A percentile compares a stretch with the other conserved stretches of the same genome.
Evolutionary conservation across 2,329 filamentous ascomycete genomes (phyloP).

Genomic region (Cryphonectria naterciae): DNA sequence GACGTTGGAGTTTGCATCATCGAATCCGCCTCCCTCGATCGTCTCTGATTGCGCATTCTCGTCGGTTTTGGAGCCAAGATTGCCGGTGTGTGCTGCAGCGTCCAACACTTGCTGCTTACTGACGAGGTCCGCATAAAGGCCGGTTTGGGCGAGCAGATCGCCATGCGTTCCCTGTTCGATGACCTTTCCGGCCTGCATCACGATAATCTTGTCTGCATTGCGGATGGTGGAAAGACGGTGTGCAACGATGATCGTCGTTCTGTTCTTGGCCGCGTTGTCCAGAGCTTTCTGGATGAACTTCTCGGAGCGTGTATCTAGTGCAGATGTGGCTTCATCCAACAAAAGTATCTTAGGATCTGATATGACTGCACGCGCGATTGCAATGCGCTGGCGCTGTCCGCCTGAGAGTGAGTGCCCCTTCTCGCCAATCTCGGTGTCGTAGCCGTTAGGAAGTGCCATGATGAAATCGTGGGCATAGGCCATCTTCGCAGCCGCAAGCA

Average conservation of each 20-base stretch:
- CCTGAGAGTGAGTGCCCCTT: neutral
- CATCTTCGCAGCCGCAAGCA: no score
- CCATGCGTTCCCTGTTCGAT: conserved; percentile 65
- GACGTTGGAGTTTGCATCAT: neutral
- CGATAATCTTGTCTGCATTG: conserved; percentile 66
- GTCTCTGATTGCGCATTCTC: no score
- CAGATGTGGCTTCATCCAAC: neutral
- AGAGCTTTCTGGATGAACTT: neutral
- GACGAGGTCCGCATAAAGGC: conserved; percentile 59
- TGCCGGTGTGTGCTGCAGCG: no score
- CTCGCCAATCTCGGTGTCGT: neutral
- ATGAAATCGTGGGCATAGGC: no score
- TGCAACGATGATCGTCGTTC: conserved; percentile 68
- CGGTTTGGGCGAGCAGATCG: conserved; percentile 49
- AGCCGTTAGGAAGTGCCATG: no score
- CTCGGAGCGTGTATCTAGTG: neutral
- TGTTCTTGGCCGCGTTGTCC: conserved; percentile 38
- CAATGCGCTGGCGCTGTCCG: neutral
- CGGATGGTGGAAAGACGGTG: conserved; percentile 60
- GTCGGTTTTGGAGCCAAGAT: no score
- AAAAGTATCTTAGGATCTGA: neutral
- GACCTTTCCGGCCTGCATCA: conserved; percentile 60
- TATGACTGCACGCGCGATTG: neutral
- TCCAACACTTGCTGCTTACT: no score
- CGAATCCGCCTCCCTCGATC: no score